Evolutionary conservation across 345 rosid genomes (phyloP).

Genomic region (Melastoma malabathricum): DNA sequence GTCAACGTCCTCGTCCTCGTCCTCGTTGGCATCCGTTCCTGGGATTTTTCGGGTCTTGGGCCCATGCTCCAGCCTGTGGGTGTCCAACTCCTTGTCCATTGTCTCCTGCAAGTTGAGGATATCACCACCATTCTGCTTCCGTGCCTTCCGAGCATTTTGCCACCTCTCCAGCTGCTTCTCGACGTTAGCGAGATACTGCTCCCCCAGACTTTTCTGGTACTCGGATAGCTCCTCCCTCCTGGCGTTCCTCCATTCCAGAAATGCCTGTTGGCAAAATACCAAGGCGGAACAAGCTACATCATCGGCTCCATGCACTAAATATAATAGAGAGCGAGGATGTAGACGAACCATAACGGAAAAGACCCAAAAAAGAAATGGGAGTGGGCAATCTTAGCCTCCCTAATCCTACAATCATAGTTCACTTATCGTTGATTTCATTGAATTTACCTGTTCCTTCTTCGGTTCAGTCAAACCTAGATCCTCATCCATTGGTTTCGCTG

Average conservation of each 20-base stretch:
- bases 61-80: slow-evolving; percentile 90
- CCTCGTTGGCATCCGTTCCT: slow-evolving; percentile 50
- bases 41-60: slow-evolving; percentile 85
- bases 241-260: slow-evolving; percentile 61
- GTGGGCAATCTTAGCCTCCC: too few species aligned
- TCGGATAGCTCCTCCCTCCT: slow-evolving; percentile 67
- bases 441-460: slow-evolving; percentile 52
- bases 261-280: slow-evolving; percentile 24
- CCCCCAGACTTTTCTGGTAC: slow-evolving; percentile 73
- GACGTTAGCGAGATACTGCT: slow-evolving; percentile 50
- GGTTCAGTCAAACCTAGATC: slow-evolving; percentile 38
- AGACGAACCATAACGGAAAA: too few species aligned
- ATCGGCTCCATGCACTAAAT: too few species aligned
- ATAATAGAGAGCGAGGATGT: too few species aligned
- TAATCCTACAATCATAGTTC: too few species aligned
- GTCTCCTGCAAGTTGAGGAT: slow-evolving; percentile 71
- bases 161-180: slow-evolving; percentile 93
- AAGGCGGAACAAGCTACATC: too few species aligned
- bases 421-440: too few species aligned
- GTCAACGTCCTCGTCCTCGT: slow-evolving; percentile 86
- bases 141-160: slow-evolving; percentile 75
- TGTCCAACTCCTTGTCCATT: slow-evolving; percentile 92
- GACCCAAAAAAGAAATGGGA: too few species aligned
- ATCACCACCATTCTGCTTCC: slow-evolving; percentile 44
- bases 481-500: slow-evolving; percentile 51